Percentiles rank a stretch among this genome's conserved stretches.
phyloP scores from a whole-genome alignment of 2,329 filamentous ascomycete genomes.

The Alternaria alternata region DNA sequence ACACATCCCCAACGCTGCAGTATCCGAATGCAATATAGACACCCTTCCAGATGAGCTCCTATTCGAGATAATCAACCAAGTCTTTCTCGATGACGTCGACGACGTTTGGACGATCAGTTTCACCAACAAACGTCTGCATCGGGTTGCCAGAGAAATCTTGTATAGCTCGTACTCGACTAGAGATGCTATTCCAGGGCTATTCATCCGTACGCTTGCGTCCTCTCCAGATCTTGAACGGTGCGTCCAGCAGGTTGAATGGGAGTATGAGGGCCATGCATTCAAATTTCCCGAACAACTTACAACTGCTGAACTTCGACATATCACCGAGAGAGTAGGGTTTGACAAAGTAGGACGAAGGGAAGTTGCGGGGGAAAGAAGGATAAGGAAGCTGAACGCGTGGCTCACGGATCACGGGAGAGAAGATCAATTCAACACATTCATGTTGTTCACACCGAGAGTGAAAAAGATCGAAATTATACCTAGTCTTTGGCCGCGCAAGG shows the following conservation, averaged over 20 bases:
- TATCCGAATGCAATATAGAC: background rate
- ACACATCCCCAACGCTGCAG: background rate
- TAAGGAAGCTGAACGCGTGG: background rate
- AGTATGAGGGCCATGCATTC: background rate
- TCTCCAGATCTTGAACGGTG: background rate
- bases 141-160: slow-evolving; percentile 1
- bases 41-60: slow-evolving; percentile 13
- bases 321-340: background rate
- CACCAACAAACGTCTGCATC: slow-evolving; percentile 7
- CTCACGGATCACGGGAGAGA: background rate
- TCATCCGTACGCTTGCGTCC: slow-evolving; percentile 15
- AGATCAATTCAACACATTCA: background rate
- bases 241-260: slow-evolving; percentile 8
- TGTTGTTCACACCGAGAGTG: slow-evolving; percentile 7
- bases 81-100: background rate
- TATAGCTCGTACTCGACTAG: background rate
- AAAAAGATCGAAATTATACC: background rate
- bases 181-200: slow-evolving; percentile 1
- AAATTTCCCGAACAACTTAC: background rate
- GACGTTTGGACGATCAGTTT: slow-evolving; percentile 1
- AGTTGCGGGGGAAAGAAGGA: background rate
- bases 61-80: slow-evolving; percentile 5
- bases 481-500: background rate
- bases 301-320: background rate
- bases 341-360: background rate